Evolutionary conservation across 768 basidiomycete genomes (phyloP), one percentile per base, ranked within the genome.

Genomic region (Amanita rubescens): DNA sequence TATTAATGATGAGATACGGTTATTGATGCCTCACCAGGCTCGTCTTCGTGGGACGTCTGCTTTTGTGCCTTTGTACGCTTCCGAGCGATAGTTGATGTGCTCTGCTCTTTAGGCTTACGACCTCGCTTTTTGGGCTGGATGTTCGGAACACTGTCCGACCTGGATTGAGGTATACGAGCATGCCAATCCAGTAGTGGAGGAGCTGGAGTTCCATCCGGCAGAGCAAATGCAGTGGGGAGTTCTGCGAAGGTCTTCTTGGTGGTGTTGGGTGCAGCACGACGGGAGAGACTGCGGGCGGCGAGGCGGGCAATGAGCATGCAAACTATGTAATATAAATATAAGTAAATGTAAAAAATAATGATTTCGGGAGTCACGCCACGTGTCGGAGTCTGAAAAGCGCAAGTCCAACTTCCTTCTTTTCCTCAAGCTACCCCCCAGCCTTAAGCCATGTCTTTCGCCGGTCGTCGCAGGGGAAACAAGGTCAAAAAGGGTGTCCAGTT

Each of bases 401-500:
- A 57, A 56, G 55, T 58, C 61, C 55, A 44, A 55, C 62, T 64
- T 63, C 52, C 34, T 51, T 59, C 60, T 59, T 60, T 65, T 58
- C 57, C 61, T 60, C 55, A 30, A 55, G 54, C 57, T 59, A 42
- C 61, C 58, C n/a, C 54, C 44, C 52, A 51, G 44, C 25, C 52
- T 53, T 53, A 47, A 57, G 56, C 58, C 75, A 90, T 89, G 86
- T 89, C 88, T 63, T 89, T 87, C 67, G 86, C 89, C 62, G 88
- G 85, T 65, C 82, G 87, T 75, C 85, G 88, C 67, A 81, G 87
- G 67, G 85, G 85, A 65, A 93, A 91, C 76, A 97, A 97, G 71
- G 92, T 90, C 71, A 98, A 97, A 77, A 97, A 97, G 82, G 95
- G 94, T 67, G 90, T 98, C 50, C 93, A 95, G 74, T 90, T 98